phyloP scores from a whole-genome alignment of 23 red algal genomes.

The Chondrus crispus region DNA sequence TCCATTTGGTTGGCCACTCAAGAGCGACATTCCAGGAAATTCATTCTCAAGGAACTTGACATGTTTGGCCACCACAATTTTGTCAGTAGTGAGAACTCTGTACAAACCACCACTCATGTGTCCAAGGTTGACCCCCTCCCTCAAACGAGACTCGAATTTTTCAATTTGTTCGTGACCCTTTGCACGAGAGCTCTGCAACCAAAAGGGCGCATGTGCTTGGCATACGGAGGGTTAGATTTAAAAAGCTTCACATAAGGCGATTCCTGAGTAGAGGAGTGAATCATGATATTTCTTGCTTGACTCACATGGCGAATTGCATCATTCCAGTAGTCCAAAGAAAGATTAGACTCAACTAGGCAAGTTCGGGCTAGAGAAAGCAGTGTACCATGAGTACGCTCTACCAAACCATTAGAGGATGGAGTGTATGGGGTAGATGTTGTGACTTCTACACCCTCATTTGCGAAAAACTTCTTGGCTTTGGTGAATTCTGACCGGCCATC shows the following conservation, averaged over 20 bases:
- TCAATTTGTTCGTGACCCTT: no score
- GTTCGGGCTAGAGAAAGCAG: not conserved
- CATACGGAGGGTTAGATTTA: not conserved
- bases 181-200: no score
- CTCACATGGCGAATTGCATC: slow-evolving; percentile 11
- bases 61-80: not conserved
- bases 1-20: no score
- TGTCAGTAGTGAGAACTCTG: not conserved
- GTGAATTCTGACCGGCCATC: slow-evolving; percentile 36
- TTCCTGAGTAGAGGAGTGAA: not conserved
- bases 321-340: not conserved
- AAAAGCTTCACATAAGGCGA: not conserved
- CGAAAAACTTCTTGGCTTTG: not conserved
- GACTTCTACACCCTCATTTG: not conserved
- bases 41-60: not conserved
- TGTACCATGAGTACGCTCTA: not conserved
- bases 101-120: not conserved
- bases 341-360: not conserved
- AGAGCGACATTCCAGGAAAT: not conserved
- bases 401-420: slow-evolving; percentile 19
- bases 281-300: not conserved
- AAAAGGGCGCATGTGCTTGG: no score
- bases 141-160: not conserved
- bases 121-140: not conserved
- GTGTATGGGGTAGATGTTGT: not conserved